A percentile compares a stretch with the other conserved stretches of the same genome.
Conservation (phyloP, 805 yeast genomes). For the Candida wancherniae region DNA sequence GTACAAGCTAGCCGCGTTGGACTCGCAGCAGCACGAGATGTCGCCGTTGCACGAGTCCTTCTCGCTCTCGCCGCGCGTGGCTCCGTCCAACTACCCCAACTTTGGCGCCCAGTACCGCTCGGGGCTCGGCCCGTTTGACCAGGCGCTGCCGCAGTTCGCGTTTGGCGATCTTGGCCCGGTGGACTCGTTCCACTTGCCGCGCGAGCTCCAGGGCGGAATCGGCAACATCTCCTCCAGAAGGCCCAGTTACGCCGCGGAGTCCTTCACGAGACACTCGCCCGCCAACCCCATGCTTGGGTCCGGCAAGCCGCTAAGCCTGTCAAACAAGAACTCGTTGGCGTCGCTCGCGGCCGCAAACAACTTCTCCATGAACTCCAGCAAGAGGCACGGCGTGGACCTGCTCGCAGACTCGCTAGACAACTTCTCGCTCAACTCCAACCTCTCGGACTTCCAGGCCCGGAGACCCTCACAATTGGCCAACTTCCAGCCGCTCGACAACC, state of each 20-base stretch:
- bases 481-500: conserved; percentile 10
- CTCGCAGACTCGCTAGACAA: conserved; percentile 27
- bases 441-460: conserved; percentile 37
- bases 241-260: conserved; percentile 71
- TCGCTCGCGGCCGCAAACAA: conserved; percentile 28
- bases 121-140: background rate
- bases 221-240: conserved; percentile 62
- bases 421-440: conserved; percentile 30
- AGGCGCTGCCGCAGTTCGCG: conserved; percentile 1
- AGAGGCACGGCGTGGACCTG: conserved; percentile 18
- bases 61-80: conserved; percentile 1
- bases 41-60: conserved; percentile 5
- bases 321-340: conserved; percentile 18
- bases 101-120: background rate
- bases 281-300: background rate
- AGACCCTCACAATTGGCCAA: conserved; percentile 41
- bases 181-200: conserved; percentile 46
- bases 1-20: conserved; percentile 8
- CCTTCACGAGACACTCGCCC: conserved; percentile 36
- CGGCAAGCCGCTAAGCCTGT: conserved; percentile 1
- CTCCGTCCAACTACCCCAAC: background rate
- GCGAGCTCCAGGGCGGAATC: conserved; percentile 61
- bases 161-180: conserved; percentile 1
- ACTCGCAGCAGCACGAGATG: conserved; percentile 4
- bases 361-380: conserved; percentile 17